Conservation (phyloP, 495 filamentous ascomycete genomes). For the Penicillium paxilli region DNA sequence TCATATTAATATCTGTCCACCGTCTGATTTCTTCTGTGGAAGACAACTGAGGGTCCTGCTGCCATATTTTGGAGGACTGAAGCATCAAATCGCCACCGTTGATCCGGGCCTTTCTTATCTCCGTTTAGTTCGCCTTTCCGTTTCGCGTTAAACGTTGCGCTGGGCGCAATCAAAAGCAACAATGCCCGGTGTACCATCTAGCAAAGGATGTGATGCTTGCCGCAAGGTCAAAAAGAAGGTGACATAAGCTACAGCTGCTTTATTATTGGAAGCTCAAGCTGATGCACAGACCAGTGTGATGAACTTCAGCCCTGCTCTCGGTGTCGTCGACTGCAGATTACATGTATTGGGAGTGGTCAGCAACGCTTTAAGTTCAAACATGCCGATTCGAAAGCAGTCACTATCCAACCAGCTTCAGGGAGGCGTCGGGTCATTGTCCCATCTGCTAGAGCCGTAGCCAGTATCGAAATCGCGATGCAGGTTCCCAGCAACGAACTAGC, state of each 20-base stretch:
- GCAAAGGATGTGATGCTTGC: conserved; percentile 48
- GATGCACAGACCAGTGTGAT: conserved; percentile 32
- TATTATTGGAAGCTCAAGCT: not conserved
- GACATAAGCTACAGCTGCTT: not conserved
- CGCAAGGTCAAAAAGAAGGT: conserved; percentile 51
- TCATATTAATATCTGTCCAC: not conserved
- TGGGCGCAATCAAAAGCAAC: not conserved
- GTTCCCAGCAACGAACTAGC: conserved; percentile 18
- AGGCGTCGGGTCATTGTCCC: not conserved
- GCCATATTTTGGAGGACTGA: not conserved
- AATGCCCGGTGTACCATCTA: conserved; percentile 50
- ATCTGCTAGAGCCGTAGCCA: not conserved
- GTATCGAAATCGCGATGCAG: not conserved
- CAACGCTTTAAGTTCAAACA: conserved; percentile 44
- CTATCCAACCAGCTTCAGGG: not conserved
- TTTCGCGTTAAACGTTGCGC: conserved; percentile 8
- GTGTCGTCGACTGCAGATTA: conserved; percentile 38
- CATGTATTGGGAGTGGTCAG: conserved; percentile 41
- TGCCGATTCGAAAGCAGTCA: not conserved
- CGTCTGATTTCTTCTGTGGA: not conserved
- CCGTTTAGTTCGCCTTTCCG: not conserved
- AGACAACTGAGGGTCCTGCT: not conserved
- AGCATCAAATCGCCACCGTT: not conserved
- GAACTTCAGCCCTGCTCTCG: conserved; percentile 37
- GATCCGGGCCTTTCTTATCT: not conserved